Conservation (phyloP, 495 filamentous ascomycete species). For the Penicillium pulvis region DNA sequence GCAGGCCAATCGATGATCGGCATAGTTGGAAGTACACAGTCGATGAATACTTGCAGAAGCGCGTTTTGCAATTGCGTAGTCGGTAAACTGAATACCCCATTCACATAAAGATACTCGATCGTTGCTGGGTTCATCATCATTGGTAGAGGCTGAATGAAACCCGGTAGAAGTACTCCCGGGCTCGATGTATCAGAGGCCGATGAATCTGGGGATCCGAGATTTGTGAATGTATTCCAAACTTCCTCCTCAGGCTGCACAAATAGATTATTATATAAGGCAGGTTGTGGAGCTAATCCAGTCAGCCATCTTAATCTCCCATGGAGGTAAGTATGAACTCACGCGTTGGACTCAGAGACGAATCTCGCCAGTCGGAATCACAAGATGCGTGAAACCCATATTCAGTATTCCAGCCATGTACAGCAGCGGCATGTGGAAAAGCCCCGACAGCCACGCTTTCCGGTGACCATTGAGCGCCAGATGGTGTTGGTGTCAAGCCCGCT, state of each 20-base stretch:
- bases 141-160: slow-evolving; percentile 22
- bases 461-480: neutral
- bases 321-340: neutral
- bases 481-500: neutral
- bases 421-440: neutral
- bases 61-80: slow-evolving; percentile 16
- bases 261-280: neutral
- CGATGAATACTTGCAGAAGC: slow-evolving; percentile 22
- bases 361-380: neutral
- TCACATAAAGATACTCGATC: slow-evolving; percentile 18
- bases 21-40: slow-evolving; percentile 22
- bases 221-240: slow-evolving; percentile 21
- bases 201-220: slow-evolving; percentile 10
- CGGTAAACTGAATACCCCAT: slow-evolving; percentile 20
- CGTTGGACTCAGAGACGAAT: neutral
- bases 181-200: neutral
- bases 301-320: neutral
- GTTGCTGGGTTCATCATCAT: slow-evolving; percentile 12
- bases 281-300: neutral
- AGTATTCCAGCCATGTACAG: slow-evolving; percentile 1
- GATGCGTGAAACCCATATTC: neutral
- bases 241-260: slow-evolving; percentile 13
- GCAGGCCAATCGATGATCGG: slow-evolving; percentile 25
- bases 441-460: neutral
- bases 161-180: slow-evolving; percentile 12